phyloP scores from a whole-genome alignment of 2,329 filamentous ascomycete species.

The Colletotrichum orbiculare region DNA sequence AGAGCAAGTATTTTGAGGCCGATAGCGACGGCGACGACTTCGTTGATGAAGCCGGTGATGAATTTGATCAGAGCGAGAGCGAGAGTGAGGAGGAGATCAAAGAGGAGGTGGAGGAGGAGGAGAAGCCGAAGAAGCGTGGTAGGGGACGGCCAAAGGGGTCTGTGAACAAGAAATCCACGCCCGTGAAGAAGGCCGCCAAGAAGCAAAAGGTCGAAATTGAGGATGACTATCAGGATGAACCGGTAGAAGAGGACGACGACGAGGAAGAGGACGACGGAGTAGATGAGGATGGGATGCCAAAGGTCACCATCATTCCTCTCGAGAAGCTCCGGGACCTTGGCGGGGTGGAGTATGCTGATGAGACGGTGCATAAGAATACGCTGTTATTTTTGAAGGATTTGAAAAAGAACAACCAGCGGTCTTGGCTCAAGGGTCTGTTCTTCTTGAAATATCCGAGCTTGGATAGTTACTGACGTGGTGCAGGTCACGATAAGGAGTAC shows the following conservation, averaged over 20 bases:
- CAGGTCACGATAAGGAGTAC: slow-evolving; percentile 84
- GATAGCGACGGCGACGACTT: slow-evolving; percentile 42
- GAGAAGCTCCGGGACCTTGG: slow-evolving; percentile 53
- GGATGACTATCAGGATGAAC: slow-evolving; percentile 36
- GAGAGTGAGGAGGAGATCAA: slow-evolving; percentile 34
- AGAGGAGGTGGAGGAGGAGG: slow-evolving; percentile 33
- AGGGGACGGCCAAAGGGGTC: slow-evolving; percentile 31
- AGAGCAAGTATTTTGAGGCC: slow-evolving; percentile 64
- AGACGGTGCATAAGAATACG: slow-evolving; percentile 67
- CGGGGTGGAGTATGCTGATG: slow-evolving; percentile 61
- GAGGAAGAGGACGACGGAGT: slow-evolving; percentile 38
- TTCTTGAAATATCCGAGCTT: slow-evolving; percentile 5
- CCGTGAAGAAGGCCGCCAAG: slow-evolving; percentile 40
- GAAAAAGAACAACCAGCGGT: slow-evolving; percentile 67
- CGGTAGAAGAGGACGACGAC: slow-evolving; percentile 37
- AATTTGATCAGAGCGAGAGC: slow-evolving; percentile 20
- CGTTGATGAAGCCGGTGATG: slow-evolving; percentile 2
- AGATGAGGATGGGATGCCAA: slow-evolving; percentile 42
- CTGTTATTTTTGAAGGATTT: slow-evolving; percentile 68
- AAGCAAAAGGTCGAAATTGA: slow-evolving; percentile 40
- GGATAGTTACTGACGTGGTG: slow-evolving; percentile 17
- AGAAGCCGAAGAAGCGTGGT: slow-evolving; percentile 30
- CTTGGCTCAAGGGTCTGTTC: slow-evolving; percentile 67
- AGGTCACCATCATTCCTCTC: slow-evolving; percentile 54
- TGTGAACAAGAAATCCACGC: slow-evolving; percentile 7